Evolutionary conservation across 306 rosid species (phyloP).

Genomic region (Mucuna pruriens): DNA sequence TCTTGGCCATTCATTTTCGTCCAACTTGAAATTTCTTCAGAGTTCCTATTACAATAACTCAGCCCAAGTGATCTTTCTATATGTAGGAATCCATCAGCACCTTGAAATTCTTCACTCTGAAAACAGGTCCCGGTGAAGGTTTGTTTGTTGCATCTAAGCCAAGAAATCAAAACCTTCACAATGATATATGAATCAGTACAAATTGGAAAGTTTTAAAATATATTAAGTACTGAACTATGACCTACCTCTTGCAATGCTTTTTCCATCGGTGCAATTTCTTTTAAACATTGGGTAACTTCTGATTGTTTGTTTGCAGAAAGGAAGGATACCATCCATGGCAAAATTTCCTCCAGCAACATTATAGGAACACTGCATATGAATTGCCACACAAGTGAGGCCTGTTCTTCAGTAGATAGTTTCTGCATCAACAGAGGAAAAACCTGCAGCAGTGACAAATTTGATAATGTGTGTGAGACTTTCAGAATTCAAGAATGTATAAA

Average conservation of each 20-base stretch:
- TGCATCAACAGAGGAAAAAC: conserved; percentile 78
- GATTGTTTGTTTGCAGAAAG: conserved; percentile 64
- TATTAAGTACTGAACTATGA: conserved; percentile 26
- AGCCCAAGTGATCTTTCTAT: conserved; percentile 45
- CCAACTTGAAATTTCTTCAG: conserved; percentile 43
- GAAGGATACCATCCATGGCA: conserved; percentile 75
- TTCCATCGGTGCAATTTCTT: conserved; percentile 69
- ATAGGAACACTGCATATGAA: conserved; percentile 87
- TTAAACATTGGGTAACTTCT: conserved; percentile 64
- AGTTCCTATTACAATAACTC: conserved; percentile 46
- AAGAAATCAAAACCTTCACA: conserved; percentile 77
- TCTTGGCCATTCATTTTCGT: conserved; percentile 37
- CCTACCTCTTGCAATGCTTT: conserved; percentile 79
- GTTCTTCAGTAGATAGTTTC: conserved; percentile 69
- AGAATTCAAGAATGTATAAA: conserved; percentile 28
- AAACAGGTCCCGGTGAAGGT: conserved; percentile 27
- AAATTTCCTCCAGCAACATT: conserved; percentile 67
- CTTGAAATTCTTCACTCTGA: conserved; percentile 48
- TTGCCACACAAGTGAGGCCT: conserved; percentile 89
- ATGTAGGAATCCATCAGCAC: conserved; percentile 43
- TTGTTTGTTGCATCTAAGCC: conserved; percentile 59
- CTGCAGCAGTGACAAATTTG: conserved; percentile 50
- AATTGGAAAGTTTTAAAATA: conserved; percentile 17
- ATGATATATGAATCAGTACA: conserved; percentile 42
- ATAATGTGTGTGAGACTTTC: conserved; percentile 5